Evolutionary conservation across 768 basidiomycete species (phyloP).

Genomic region (Hydnomerulius pinastri): DNA sequence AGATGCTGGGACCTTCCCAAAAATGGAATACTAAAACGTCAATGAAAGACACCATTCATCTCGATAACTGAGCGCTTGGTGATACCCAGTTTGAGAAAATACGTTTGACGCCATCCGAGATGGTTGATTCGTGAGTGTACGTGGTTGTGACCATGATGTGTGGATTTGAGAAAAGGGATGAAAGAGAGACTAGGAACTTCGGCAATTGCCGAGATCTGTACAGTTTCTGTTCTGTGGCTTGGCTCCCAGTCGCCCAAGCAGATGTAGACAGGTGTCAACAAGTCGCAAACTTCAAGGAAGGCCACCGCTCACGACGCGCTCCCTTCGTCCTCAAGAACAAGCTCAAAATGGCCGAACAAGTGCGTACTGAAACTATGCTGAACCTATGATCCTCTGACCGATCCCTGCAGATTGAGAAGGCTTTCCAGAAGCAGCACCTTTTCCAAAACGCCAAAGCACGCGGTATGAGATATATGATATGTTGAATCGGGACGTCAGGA

Average conservation of each 20-base stretch:
- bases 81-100: too few species aligned
- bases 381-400: neutral
- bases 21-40: too few species aligned
- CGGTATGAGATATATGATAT: constrained; percentile 57
- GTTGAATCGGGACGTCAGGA: constrained; percentile 3
- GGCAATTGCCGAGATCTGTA: constrained; percentile 42
- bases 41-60: too few species aligned
- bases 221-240: constrained; percentile 43
- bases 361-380: constrained; percentile 27
- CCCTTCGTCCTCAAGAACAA: constrained; percentile 13
- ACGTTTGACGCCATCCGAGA: too few species aligned
- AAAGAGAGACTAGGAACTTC: constrained; percentile 4
- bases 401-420: constrained; percentile 81
- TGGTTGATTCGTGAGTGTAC: too few species aligned
- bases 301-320: neutral
- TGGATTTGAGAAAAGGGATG: too few species aligned
- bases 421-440: constrained; percentile 96
- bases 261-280: neutral
- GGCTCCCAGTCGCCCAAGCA: constrained; percentile 18
- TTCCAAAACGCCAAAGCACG: constrained; percentile 97
- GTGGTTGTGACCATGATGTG: too few species aligned
- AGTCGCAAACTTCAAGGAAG: constrained; percentile 2
- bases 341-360: constrained; percentile 62
- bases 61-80: too few species aligned
- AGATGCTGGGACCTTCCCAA: too few species aligned